Percentiles rank a stretch among this genome's conserved stretches.
Evolutionary conservation across 208 protist species (phyloP).

Genomic region (Balamuthia mandrillaris): DNA sequence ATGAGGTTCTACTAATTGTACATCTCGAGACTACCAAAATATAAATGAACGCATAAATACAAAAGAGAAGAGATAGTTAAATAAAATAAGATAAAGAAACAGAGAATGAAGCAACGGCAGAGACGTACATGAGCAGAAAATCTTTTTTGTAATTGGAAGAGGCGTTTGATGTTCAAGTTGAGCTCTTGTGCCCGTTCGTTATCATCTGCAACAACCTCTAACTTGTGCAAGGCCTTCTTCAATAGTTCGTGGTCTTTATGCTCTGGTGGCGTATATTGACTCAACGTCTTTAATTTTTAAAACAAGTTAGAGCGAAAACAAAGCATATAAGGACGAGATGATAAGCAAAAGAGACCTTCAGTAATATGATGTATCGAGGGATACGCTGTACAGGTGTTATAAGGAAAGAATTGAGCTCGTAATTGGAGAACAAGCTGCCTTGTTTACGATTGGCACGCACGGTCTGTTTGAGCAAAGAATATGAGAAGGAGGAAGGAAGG

Average conservation of each 20-base stretch:
- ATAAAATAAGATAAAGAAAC: too few species aligned
- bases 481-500: neutral
- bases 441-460: neutral
- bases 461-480: neutral
- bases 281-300: neutral
- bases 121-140: neutral
- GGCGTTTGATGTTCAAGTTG: neutral
- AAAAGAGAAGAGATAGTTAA: neutral
- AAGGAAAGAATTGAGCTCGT: constrained; percentile 17
- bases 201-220: neutral
- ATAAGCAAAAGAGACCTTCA: neutral
- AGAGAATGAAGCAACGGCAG: too few species aligned
- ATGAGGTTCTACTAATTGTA: constrained; percentile 10
- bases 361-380: neutral
- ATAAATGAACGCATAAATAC: neutral
- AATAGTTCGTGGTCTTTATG: neutral
- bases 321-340: too few species aligned
- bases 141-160: constrained; percentile 6
- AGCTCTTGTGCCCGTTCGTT: neutral
- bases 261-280: neutral
- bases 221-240: neutral
- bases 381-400: neutral
- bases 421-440: constrained; percentile 18
- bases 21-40: neutral
- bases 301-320: neutral